Percentiles rank a stretch among this genome's conserved stretches.
Conservation (phyloP, 331 rosid genomes). For the Phaseolus coccineus region DNA sequence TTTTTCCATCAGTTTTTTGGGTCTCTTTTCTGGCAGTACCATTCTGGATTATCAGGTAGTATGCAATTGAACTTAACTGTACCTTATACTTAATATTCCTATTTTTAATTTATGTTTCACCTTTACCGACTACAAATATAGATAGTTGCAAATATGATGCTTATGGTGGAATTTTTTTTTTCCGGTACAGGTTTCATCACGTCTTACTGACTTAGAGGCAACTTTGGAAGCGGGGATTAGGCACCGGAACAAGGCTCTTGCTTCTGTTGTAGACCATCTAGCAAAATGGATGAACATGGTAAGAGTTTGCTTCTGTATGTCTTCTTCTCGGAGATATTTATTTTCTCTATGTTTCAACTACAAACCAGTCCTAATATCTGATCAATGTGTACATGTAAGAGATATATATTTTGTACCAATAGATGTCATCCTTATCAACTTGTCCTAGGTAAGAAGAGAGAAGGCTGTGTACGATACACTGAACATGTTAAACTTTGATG, state of each 20-base stretch:
- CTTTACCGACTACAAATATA: constrained; percentile 32
- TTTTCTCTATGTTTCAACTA: constrained; percentile 37
- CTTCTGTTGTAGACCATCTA: constrained; percentile 75
- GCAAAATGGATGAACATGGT: constrained; percentile 94
- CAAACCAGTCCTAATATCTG: constrained; percentile 23
- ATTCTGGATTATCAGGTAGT: constrained; percentile 25
- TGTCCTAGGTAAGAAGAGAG: constrained; percentile 93
- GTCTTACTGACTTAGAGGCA: constrained; percentile 86
- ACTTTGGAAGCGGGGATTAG: constrained; percentile 93
- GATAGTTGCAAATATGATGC: constrained; percentile 26
- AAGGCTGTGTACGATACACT: constrained; percentile 94
- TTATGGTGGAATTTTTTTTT: constrained; percentile 34
- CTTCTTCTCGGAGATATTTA: constrained; percentile 39
- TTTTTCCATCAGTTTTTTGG: neutral
- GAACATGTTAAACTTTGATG: constrained; percentile 97
- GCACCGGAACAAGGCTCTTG: constrained; percentile 91
- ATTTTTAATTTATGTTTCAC: constrained; percentile 32
- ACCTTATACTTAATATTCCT: constrained; percentile 17
- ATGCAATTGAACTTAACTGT: constrained; percentile 26
- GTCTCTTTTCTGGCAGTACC: constrained; percentile 12
- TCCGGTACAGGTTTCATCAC: constrained; percentile 80
- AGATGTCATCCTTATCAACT: constrained; percentile 48
- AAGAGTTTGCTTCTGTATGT: constrained; percentile 40
- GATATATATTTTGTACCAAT: constrained; percentile 38
- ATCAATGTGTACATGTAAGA: constrained; percentile 12